phyloP scores from a whole-genome alignment of 371 early-diverging fungal genomes.

The Neoconidiobolus thromboides region DNA sequence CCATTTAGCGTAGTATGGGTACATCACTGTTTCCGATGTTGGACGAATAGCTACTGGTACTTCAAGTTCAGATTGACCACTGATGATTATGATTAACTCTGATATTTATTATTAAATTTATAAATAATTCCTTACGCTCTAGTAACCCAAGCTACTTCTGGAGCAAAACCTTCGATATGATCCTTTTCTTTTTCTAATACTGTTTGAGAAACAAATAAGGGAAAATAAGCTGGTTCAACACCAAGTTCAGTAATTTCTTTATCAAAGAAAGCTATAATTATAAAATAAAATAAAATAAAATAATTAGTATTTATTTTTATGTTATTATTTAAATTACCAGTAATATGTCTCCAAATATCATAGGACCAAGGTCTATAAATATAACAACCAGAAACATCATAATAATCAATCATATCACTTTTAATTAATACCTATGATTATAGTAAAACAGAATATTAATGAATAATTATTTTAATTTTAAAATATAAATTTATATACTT shows the following conservation, averaged over 20 bases:
- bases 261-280: constrained; percentile 65
- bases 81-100: constrained; percentile 6
- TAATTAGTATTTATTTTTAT: background rate
- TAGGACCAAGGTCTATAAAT: constrained; percentile 97
- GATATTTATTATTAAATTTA: background rate
- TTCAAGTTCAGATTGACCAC: constrained; percentile 81
- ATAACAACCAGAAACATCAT: constrained; percentile 98
- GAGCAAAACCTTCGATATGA: constrained; percentile 98
- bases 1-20: constrained; percentile 99
- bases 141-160: constrained; percentile 99
- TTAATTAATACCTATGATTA: constrained; percentile 47
- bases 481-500: background rate
- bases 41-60: constrained; percentile 99
- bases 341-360: constrained; percentile 95
- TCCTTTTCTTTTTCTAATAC: constrained; percentile 96
- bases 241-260: constrained; percentile 78
- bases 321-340: constrained; percentile 25
- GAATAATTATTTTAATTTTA: background rate
- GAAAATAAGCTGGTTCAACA: constrained; percentile 98
- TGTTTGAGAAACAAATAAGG: constrained; percentile 94
- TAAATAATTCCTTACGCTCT: constrained; percentile 39
- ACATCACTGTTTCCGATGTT: constrained; percentile 99
- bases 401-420: constrained; percentile 98
- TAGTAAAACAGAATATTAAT: background rate
- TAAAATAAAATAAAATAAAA: background rate